phyloP scores from a whole-genome alignment of 768 basidiomycete species.

The Russula sp. region DNA sequence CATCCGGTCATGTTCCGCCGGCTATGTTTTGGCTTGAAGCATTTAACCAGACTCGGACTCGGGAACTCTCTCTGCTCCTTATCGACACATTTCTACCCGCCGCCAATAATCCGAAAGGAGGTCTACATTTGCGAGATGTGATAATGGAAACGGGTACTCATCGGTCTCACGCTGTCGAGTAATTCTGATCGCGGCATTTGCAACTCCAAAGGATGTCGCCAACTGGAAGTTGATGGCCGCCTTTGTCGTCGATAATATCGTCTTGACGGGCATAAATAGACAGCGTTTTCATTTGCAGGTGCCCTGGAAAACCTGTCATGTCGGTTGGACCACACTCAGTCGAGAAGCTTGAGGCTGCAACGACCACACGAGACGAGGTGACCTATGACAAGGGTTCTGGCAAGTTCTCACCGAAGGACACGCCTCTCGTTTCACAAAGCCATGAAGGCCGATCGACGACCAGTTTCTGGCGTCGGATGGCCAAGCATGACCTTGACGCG shows the following conservation, averaged over 20 bases:
- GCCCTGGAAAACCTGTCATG: background rate
- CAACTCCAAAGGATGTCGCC: background rate
- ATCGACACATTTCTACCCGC: background rate
- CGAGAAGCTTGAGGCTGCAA: conserved; percentile 3
- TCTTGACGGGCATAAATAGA: background rate
- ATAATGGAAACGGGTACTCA: background rate
- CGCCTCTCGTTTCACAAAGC: conserved; percentile 23
- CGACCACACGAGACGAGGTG: conserved; percentile 22
- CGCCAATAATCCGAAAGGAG: background rate
- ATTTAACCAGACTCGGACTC: background rate
- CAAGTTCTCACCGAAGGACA: conserved; percentile 29
- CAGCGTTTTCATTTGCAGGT: background rate
- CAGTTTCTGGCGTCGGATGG: background rate
- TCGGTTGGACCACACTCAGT: background rate
- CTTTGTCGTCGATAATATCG: background rate
- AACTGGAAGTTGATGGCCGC: background rate
- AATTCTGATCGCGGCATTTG: background rate
- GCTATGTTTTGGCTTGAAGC: background rate
- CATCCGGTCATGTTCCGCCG: no score
- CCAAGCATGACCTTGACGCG: background rate
- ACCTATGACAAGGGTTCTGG: conserved; percentile 29
- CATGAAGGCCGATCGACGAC: conserved; percentile 21
- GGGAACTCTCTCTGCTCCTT: background rate
- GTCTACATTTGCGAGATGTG: background rate
- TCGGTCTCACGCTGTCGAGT: background rate